Evolutionary conservation across 2,329 filamentous ascomycete species (phyloP).

Genomic region (Stagonosporopsis tanaceti): DNA sequence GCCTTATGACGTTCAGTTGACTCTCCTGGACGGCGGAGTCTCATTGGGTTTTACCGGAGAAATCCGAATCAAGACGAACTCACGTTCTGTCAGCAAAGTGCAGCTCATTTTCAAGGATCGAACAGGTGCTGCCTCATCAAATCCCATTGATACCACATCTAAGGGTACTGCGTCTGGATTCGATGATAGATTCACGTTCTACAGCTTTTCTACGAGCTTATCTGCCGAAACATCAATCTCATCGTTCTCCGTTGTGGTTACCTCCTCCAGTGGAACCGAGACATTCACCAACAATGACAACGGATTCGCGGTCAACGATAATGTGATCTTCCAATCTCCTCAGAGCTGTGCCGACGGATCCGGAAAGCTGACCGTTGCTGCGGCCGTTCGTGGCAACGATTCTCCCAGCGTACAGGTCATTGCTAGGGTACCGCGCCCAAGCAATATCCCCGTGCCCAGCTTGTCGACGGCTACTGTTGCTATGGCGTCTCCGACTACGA

Average conservation of each 20-base stretch:
- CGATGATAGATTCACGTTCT: constrained; percentile 65
- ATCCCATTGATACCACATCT: constrained; percentile 54
- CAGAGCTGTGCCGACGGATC: constrained; percentile 62
- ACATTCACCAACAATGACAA: constrained; percentile 66
- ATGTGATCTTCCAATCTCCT: constrained; percentile 62
- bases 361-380: constrained; percentile 33
- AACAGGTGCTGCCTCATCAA: constrained; percentile 58
- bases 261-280: constrained; percentile 55
- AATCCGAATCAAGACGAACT: constrained; percentile 65
- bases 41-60: constrained; percentile 62
- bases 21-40: constrained; percentile 59
- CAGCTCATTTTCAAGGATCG: constrained; percentile 65
- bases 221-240: constrained; percentile 67
- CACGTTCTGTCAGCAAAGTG: constrained; percentile 57
- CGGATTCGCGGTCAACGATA: constrained; percentile 64
- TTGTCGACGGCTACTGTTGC: constrained; percentile 32
- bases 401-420: constrained; percentile 30
- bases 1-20: constrained; percentile 65
- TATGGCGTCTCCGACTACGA: constrained; percentile 35
- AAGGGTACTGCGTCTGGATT: constrained; percentile 63
- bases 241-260: constrained; percentile 65
- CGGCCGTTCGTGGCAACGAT: constrained; percentile 32
- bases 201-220: constrained; percentile 55
- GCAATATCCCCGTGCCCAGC: constrained; percentile 33
- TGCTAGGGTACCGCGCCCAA: constrained; percentile 32